Conservation (phyloP, 2,329 filamentous ascomycete species). For the Alternaria brassicae region DNA sequence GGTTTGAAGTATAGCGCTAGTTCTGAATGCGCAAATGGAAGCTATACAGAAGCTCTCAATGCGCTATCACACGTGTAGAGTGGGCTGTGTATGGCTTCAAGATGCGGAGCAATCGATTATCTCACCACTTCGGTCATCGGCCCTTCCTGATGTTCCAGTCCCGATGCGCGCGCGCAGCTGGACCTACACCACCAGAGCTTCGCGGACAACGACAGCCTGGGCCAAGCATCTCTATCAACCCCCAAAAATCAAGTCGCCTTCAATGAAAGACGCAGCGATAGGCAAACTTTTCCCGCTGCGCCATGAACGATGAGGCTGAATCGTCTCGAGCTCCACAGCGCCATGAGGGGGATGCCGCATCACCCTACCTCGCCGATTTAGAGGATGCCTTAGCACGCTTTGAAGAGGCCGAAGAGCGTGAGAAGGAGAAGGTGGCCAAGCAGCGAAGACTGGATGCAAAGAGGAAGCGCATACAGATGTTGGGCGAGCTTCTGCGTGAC, state of each 20-base stretch:
- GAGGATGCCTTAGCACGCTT: conserved; percentile 22
- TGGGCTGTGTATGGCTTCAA: conserved; percentile 9
- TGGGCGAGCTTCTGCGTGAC: conserved; percentile 64
- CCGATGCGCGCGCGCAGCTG: conserved; percentile 28
- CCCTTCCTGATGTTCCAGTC: conserved; percentile 41
- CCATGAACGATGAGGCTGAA: conserved; percentile 52
- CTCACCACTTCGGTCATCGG: conserved; percentile 47
- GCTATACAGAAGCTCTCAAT: neutral
- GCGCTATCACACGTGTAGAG: neutral
- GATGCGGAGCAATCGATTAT: conserved; percentile 44
- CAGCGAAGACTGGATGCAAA: conserved; percentile 45
- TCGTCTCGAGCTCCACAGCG: conserved; percentile 42
- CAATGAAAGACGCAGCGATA: conserved; percentile 32
- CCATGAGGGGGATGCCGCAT: conserved; percentile 23
- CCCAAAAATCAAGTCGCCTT: conserved; percentile 27
- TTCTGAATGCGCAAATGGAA: neutral
- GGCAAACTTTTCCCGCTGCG: conserved; percentile 27
- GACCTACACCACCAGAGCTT: conserved; percentile 22
- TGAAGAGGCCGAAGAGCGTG: conserved; percentile 30
- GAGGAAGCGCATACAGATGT: conserved; percentile 47
- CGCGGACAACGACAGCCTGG: conserved; percentile 19
- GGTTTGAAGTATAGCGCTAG: neutral
- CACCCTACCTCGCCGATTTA: conserved; percentile 18
- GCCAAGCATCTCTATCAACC: conserved; percentile 9
- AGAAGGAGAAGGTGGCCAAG: conserved; percentile 29